These are phyloP conservation scores for Colletotrichum somersetense DNA, from an alignment of 2,329 filamentous ascomycete genomes.

Conservation along the genomic window DNA sequence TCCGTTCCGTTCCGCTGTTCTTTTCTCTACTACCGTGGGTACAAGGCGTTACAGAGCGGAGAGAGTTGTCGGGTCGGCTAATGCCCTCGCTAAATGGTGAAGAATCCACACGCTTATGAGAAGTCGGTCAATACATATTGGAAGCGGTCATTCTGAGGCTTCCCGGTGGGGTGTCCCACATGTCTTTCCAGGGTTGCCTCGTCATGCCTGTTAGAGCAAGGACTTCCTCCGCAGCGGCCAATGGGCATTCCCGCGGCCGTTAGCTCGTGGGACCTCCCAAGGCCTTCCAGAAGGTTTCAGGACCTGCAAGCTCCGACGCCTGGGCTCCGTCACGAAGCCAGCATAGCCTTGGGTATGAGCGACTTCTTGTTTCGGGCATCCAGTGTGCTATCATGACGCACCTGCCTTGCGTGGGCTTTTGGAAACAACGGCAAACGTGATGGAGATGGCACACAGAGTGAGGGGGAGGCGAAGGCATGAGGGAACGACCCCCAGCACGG, in stretches of 20 bases:
- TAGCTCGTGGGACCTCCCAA: conserved; percentile 36
- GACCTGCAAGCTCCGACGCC: conserved; percentile 29
- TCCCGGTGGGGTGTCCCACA: conserved; percentile 22
- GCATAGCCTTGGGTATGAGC: conserved; percentile 38
- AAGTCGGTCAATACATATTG: conserved; percentile 21
- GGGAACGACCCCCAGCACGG: conserved; percentile 20
- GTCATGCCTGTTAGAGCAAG: conserved; percentile 18
- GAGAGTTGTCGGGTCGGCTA: conserved; percentile 7
- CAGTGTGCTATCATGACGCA: conserved; percentile 35
- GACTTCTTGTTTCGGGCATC: conserved; percentile 36
- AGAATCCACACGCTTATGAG: conserved; percentile 31
- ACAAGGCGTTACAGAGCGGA: conserved; percentile 30
- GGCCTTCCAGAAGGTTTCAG: conserved; percentile 44
- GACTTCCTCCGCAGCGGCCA: conserved; percentile 24
- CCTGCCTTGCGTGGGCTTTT: conserved; percentile 15
- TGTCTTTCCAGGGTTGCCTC: conserved; percentile 21
- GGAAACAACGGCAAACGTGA: conserved; percentile 40
- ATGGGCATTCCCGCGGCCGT: conserved; percentile 41
- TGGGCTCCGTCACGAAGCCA: conserved; percentile 24
- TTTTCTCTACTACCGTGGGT: conserved; percentile 28
- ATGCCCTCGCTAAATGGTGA: conserved; percentile 1
- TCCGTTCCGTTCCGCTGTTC: neutral
- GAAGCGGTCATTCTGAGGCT: conserved; percentile 36
- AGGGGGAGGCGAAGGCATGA: conserved; percentile 19
- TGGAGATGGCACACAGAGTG: conserved; percentile 9